phyloP scores from a whole-genome alignment of 1,284 basidiomycete species.

The Coriolopsis trogii region DNA sequence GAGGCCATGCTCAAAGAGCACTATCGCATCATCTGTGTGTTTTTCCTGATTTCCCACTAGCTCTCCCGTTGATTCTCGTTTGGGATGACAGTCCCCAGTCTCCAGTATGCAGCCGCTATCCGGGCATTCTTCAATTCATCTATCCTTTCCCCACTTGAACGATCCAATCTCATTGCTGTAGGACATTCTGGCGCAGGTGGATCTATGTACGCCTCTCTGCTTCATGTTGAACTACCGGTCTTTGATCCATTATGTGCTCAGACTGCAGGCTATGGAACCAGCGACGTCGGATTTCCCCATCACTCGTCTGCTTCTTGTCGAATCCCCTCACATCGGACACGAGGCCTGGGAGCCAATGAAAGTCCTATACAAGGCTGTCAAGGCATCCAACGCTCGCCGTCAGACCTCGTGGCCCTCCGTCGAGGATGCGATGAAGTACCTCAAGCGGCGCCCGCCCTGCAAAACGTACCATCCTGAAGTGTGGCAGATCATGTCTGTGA shows the following conservation, averaged over 20 bases:
- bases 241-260: not conserved
- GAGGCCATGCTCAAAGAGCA: not conserved
- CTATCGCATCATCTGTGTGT: not conserved
- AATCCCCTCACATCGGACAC: not conserved
- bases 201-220: not conserved
- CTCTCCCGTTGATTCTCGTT: not conserved
- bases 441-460: not conserved
- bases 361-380: not conserved
- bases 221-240: no score
- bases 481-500: slow-evolving; percentile 3
- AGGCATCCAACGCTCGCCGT: not conserved
- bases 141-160: not conserved
- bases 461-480: slow-evolving; percentile 2
- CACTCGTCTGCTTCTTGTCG: not conserved
- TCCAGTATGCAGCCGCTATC: slow-evolving; percentile 1
- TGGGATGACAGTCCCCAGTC: not conserved
- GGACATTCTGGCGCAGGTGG: slow-evolving; percentile 1
- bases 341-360: not conserved
- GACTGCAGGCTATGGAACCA: slow-evolving; percentile 1
- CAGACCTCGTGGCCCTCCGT: not conserved
- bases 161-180: not conserved
- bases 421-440: not conserved
- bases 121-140: not conserved
- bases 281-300: not conserved
- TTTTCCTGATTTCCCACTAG: not conserved